Conservation (phyloP, 75 land plant species). For the Cryptomeria japonica region DNA sequence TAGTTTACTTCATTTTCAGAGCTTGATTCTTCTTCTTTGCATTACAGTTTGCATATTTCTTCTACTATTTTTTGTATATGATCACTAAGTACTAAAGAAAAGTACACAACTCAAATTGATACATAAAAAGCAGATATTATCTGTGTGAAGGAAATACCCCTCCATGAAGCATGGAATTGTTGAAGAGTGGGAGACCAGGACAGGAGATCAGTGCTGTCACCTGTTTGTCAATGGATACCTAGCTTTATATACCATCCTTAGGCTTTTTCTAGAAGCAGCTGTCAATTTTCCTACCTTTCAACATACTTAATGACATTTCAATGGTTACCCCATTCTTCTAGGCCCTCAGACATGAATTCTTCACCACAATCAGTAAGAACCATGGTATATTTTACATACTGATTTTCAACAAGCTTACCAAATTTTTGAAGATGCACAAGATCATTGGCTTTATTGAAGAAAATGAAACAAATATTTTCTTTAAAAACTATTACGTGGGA, state of each 20-base stretch:
- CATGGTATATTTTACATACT: no score
- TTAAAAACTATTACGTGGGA: background rate
- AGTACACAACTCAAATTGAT: background rate
- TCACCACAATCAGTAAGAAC: no score
- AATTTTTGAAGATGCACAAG: no score
- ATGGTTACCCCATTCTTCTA: background rate
- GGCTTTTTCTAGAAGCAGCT: background rate
- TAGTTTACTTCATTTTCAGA: background rate
- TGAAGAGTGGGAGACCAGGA: background rate
- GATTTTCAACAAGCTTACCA: no score
- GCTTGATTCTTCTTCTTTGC: background rate
- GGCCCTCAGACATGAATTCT: no score
- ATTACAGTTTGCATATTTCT: background rate
- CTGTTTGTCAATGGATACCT: background rate
- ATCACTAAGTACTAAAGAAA: background rate
- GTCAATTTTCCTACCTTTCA: background rate
- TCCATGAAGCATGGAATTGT: background rate
- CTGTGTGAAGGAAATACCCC: background rate
- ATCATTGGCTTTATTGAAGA: no score
- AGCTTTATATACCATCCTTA: background rate
- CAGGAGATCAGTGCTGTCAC: background rate
- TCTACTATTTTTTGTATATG: background rate
- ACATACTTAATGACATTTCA: background rate
- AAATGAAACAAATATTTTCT: background rate
- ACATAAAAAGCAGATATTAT: no score